phyloP scores from a whole-genome alignment of 2,329 filamentous ascomycete genomes.

The Periglandula ipomoeae region DNA sequence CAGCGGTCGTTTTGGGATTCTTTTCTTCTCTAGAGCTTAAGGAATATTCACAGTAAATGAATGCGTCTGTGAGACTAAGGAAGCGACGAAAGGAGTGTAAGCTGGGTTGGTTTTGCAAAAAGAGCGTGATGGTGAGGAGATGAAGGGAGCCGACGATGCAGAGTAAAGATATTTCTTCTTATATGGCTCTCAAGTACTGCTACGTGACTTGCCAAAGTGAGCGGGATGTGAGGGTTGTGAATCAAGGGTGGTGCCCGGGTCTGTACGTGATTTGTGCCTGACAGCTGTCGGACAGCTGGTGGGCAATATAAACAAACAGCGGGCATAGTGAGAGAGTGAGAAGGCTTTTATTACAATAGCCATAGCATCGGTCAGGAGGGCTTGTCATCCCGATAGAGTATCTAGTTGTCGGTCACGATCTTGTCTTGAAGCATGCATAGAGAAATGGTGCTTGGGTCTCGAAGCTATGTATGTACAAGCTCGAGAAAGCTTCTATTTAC shows the following conservation, averaged over 20 bases:
- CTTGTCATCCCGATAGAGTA: background rate
- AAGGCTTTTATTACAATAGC: too few relatives aligned
- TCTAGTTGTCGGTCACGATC: background rate
- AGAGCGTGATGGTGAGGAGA: background rate
- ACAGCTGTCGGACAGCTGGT: constrained; percentile 7
- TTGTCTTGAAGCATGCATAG: too few relatives aligned
- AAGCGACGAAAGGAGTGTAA: background rate
- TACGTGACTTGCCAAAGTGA: constrained; percentile 4
- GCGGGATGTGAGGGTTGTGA: constrained; percentile 3
- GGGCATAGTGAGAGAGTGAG: too few relatives aligned
- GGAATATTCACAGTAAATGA: background rate
- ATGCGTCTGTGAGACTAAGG: background rate
- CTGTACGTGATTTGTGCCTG: constrained; percentile 2
- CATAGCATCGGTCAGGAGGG: too few relatives aligned
- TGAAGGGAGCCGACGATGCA: too few relatives aligned
- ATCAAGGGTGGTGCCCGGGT: background rate
- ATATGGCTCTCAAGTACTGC: too few relatives aligned
- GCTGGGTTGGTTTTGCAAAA: background rate
- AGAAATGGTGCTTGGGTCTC: background rate
- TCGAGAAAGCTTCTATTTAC: background rate
- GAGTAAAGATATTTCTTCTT: too few relatives aligned
- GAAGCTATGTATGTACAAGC: background rate
- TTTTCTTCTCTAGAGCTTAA: background rate
- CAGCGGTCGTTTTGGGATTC: background rate
- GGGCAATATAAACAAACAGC: background rate